These are phyloP conservation scores for Populus tremula DNA, from an alignment of 345 rosid genomes.

Conservation along the genomic window DNA sequence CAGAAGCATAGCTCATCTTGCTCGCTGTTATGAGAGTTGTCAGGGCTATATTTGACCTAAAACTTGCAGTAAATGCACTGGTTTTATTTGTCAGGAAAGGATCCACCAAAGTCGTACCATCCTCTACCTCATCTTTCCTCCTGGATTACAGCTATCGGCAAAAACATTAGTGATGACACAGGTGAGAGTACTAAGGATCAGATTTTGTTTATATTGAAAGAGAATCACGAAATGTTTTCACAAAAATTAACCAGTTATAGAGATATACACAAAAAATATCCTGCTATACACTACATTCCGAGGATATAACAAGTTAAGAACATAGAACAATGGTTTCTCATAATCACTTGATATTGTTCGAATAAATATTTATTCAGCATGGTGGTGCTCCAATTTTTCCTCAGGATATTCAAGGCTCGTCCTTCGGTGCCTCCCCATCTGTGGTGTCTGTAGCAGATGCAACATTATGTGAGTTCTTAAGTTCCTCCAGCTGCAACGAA, in stretches of 20 bases:
- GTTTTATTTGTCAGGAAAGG: not conserved
- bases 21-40: not conserved
- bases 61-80: not conserved
- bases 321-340: not conserved
- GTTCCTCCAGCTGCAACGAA: constrained; percentile 53
- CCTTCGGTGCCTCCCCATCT: constrained; percentile 35
- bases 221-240: not conserved
- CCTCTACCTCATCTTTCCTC: not conserved
- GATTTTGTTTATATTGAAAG: not conserved
- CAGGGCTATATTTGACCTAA: not conserved
- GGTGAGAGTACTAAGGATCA: not conserved
- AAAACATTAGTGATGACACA: not conserved
- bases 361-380: not conserved
- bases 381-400: constrained; percentile 1
- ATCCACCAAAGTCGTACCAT: not conserved
- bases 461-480: constrained; percentile 29
- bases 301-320: not conserved
- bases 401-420: constrained; percentile 21
- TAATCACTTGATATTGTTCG: not conserved
- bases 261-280: not conserved
- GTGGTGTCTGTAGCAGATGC: constrained; percentile 28
- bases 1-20: too few relatives aligned
- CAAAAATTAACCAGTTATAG: not conserved
- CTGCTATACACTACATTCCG: not conserved
- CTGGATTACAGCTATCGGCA: not conserved